Conservation (phyloP, 2,329 filamentous ascomycete species). For the Colletotrichum australisinense region DNA sequence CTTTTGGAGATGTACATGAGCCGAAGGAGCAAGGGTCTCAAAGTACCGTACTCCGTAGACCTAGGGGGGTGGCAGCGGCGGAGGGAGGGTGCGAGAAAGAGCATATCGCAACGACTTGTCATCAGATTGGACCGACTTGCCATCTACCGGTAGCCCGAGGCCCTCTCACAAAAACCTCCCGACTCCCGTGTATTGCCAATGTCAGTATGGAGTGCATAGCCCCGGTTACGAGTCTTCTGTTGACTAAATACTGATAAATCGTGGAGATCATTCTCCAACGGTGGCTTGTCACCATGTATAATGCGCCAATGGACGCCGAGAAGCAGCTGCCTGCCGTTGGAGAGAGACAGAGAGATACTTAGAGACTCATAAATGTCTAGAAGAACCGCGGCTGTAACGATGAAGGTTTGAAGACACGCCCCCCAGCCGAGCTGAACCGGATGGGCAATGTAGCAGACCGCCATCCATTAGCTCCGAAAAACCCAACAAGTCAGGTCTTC, state of each 20-base stretch:
- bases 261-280: neutral
- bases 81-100: neutral
- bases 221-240: neutral
- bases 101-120: neutral
- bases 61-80: too few relatives aligned
- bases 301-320: too few relatives aligned
- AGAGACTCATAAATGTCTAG: neutral
- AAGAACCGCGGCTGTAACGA: neutral
- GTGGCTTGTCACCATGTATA: too few relatives aligned
- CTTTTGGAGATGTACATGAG: neutral
- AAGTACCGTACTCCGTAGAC: neutral
- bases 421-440: neutral
- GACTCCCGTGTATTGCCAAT: neutral
- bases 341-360: neutral
- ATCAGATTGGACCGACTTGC: neutral
- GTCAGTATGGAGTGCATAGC: neutral
- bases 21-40: neutral
- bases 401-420: neutral
- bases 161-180: too few relatives aligned
- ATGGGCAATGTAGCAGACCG: neutral
- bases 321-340: neutral
- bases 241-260: neutral
- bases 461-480: neutral
- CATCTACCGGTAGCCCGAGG: neutral
- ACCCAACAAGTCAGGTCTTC: too few relatives aligned